Base-by-base conservation (phyloP, 306 rosid genomes). In the Heteromeles arbutifolia region DNA sequence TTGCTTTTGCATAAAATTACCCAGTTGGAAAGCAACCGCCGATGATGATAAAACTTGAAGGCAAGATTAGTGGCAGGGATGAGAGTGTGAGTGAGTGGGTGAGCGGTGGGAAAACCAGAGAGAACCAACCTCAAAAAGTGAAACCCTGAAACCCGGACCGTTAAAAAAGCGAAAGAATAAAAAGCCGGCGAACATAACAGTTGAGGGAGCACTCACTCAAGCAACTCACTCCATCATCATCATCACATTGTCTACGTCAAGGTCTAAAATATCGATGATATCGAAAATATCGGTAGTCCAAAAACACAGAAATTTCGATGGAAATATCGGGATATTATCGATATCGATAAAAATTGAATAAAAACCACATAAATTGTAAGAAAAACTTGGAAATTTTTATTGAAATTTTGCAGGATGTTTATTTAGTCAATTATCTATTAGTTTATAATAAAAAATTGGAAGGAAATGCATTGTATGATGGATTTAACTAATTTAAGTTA, bases 11-110 rank as follows among this genome's bases (percentile, higher is more conserved):
- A 70, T 26, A 44, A 44, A 41, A 48, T 50, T 53, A 28, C 69
- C 48, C 70, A 19, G 29, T 26, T 59, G 12, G 31, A 62, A 74
- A 74, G 61, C 69, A 37, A 52, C 62, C 58, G 77, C 45, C 69
- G 77, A 28, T 19, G 45, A 62, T 26, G 59, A 74, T 59, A 25
- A 74, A 74, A 62, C 70, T 58, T 74, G 70, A 44, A 74, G 77
- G 64, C 59, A 74, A 62, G 45, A 74, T 28, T 74, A 19, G 50
- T 34, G 50, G 48, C 50, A 65, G 70, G n/a, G 69, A 10, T 25
- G 43, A 44, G 67, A 45, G 54, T 32, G 66, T 8, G 54, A 72
- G 13, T 41, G 57, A 74, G 77, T 74, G 45, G 77, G 61, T 19
- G 70, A 74, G 34, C 44, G 32, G 77, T 62, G 70, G 48, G 70